Evolutionary conservation across 2,329 filamentous ascomycete genomes (phyloP).

Genomic region (Phialophora verrucosa): DNA sequence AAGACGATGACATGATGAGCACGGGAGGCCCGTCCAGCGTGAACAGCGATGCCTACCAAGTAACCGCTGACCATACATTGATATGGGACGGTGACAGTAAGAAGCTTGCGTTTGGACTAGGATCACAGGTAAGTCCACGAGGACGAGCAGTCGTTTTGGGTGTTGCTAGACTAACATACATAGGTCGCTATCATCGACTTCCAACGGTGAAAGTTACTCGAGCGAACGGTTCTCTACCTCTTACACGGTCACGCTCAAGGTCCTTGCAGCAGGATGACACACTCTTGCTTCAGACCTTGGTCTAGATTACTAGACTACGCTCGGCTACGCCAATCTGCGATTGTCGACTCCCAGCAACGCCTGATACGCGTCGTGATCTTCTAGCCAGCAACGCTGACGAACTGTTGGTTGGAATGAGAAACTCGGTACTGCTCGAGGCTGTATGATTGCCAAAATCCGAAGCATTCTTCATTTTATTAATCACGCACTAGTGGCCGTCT

Average conservation of each 20-base stretch:
- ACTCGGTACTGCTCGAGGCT: slow-evolving; percentile 4
- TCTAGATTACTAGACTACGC: background rate
- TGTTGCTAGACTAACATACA: slow-evolving; percentile 23
- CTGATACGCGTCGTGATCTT: background rate
- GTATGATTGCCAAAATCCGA: slow-evolving; percentile 11
- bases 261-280: background rate
- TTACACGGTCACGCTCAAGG: background rate
- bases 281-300: background rate
- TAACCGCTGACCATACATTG: slow-evolving; percentile 48
- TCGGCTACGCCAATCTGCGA: background rate
- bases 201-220: slow-evolving; percentile 34
- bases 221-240: background rate
- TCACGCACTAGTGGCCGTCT: slow-evolving; percentile 32
- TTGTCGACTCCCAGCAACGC: background rate
- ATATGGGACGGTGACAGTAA: slow-evolving; percentile 62
- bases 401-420: background rate
- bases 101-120: slow-evolving; percentile 57
- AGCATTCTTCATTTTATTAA: slow-evolving; percentile 10
- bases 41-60: slow-evolving; percentile 43
- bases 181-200: slow-evolving; percentile 40
- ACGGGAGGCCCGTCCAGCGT: slow-evolving; percentile 44
- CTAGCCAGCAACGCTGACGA: background rate
- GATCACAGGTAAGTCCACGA: slow-evolving; percentile 51
- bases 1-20: slow-evolving; percentile 44
- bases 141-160: slow-evolving; percentile 16